Percentiles rank a stretch among this genome's conserved stretches.
Conservation (phyloP, 2,329 filamentous ascomycete genomes). For the Aspergillus neotritici region DNA sequence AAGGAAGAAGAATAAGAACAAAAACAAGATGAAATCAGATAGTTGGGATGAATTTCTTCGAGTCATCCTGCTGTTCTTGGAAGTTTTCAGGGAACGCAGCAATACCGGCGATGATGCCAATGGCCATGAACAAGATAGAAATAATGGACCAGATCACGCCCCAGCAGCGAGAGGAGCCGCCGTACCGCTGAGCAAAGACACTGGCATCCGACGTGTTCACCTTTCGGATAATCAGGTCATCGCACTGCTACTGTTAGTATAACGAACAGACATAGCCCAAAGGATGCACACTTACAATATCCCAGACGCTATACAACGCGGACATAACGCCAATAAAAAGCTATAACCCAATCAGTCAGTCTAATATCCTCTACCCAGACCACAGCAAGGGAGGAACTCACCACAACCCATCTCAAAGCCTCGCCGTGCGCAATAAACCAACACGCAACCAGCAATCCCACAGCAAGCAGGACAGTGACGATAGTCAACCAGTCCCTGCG, state of each 20-base stretch:
- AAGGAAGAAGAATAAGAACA: too few species aligned
- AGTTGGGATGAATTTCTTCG: conserved; percentile 59
- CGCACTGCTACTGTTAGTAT: conserved; percentile 48
- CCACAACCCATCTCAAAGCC: conserved; percentile 65
- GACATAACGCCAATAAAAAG: conserved; percentile 81
- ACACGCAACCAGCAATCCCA: conserved; percentile 65
- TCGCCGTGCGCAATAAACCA: conserved; percentile 78
- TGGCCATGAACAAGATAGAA: conserved; percentile 64
- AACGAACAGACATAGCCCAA: conserved; percentile 5
- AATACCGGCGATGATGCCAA: conserved; percentile 68
- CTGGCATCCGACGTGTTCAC: conserved; percentile 75
- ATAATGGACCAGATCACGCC: conserved; percentile 72
- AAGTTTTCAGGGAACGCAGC: conserved; percentile 70
- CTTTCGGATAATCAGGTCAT: conserved; percentile 73
- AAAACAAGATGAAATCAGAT: conserved; percentile 5
- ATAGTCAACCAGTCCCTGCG: conserved; percentile 73
- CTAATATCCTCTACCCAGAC: neutral
- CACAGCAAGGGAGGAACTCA: conserved; percentile 30
- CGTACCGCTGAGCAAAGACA: conserved; percentile 71
- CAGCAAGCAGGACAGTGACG: conserved; percentile 61
- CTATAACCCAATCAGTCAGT: conserved; percentile 25
- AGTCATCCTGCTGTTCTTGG: conserved; percentile 62
- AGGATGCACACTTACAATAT: conserved; percentile 52
- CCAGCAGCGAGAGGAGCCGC: conserved; percentile 75
- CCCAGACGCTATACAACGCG: conserved; percentile 74